Evolutionary conservation across 345 rosid species (phyloP).

Genomic region (Corchorus olitorius): DNA sequence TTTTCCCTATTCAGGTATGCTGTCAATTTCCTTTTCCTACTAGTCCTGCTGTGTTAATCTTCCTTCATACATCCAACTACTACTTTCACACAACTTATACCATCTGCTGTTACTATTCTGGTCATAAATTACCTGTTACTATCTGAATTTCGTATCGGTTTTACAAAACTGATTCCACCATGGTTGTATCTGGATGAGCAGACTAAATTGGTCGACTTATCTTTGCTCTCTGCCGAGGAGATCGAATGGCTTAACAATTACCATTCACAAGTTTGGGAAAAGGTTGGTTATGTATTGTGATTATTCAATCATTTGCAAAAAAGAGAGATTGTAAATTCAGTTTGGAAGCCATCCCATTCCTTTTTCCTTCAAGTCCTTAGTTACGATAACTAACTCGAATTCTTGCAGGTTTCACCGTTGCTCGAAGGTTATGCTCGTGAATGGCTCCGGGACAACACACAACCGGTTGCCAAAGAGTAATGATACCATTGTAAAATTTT

Average conservation of each 20-base stretch:
- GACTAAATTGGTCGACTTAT: constrained; percentile 69
- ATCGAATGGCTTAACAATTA: constrained; percentile 79
- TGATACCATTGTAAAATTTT: constrained; percentile 25
- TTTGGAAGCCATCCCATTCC: background rate
- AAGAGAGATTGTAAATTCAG: background rate
- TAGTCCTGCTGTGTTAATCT: background rate
- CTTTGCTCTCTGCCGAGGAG: constrained; percentile 64
- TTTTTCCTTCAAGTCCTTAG: background rate
- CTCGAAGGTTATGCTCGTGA: constrained; percentile 67
- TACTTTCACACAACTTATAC: background rate
- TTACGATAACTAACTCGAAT: background rate
- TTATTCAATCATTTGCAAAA: background rate
- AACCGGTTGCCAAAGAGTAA: constrained; percentile 41
- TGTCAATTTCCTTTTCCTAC: background rate
- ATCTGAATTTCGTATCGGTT: background rate
- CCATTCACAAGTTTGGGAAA: constrained; percentile 90
- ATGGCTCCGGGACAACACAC: constrained; percentile 92
- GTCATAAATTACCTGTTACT: background rate
- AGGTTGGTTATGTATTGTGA: constrained; percentile 43
- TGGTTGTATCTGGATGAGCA: constrained; percentile 30
- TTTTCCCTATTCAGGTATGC: constrained; percentile 86
- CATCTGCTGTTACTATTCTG: background rate
- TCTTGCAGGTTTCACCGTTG: constrained; percentile 77
- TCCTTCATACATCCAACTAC: background rate
- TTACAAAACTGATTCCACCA: background rate